Conservation (phyloP, 2,329 filamentous ascomycete genomes). For the Diatrype stigma region DNA sequence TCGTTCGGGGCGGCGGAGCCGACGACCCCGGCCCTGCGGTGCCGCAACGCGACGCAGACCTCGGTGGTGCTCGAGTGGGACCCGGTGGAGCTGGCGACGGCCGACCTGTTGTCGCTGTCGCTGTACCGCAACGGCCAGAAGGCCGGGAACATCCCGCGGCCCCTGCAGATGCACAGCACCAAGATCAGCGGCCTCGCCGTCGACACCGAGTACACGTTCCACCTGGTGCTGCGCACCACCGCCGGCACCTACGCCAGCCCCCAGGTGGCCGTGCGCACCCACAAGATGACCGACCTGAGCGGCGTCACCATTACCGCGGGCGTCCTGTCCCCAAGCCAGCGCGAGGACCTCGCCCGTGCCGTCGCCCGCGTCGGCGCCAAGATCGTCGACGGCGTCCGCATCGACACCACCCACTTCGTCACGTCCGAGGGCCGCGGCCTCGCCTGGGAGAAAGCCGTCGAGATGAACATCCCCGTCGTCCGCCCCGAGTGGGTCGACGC, state of each 20-base stretch:
- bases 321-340: constrained; percentile 68
- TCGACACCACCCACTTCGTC: constrained; percentile 98
- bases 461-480: constrained; percentile 97
- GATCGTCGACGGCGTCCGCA: constrained; percentile 82
- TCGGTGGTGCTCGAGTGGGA: constrained; percentile 98
- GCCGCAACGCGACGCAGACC: constrained; percentile 97
- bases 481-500: constrained; percentile 95
- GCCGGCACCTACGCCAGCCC: constrained; percentile 85
- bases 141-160: constrained; percentile 88
- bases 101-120: constrained; percentile 82
- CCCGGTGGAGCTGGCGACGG: constrained; percentile 85
- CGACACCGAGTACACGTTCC: constrained; percentile 93
- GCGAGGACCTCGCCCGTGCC: constrained; percentile 69
- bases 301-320: constrained; percentile 94
- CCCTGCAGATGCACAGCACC: constrained; percentile 83
- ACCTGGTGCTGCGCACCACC: constrained; percentile 83
- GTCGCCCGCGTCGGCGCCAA: constrained; percentile 89
- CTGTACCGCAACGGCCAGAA: constrained; percentile 96
- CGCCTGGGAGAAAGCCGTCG: constrained; percentile 92
- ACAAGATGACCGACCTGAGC: constrained; percentile 97
- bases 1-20: constrained; percentile 83
- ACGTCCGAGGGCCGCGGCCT: constrained; percentile 88
- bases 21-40: constrained; percentile 72
- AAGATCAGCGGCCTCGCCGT: constrained; percentile 97
- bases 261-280: constrained; percentile 79